Evolutionary conservation across 345 rosid genomes (phyloP).

Genomic region (Populus ilicifolia): DNA sequence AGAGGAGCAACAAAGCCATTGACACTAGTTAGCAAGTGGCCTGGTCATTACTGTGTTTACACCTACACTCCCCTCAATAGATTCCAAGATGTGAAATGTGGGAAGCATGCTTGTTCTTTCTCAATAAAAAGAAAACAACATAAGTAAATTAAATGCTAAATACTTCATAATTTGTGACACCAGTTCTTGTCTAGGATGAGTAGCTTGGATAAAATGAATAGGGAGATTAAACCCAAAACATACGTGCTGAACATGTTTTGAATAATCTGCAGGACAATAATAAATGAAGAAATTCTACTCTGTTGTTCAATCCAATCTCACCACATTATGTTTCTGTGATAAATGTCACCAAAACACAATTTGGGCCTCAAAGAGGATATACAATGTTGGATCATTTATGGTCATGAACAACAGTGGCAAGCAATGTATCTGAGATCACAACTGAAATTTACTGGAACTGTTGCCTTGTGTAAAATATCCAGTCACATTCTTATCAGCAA

Average conservation of each 20-base stretch:
- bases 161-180: not conserved
- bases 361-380: not conserved
- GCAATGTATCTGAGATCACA: not conserved
- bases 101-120: not conserved
- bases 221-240: not conserved
- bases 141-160: not conserved
- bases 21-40: not conserved
- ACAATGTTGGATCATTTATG: not conserved
- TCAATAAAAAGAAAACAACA: not conserved
- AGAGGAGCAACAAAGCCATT: not conserved
- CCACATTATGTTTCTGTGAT: not conserved
- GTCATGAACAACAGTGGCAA: not conserved
- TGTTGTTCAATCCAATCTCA: not conserved
- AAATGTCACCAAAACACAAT: not conserved
- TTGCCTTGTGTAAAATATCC: not conserved
- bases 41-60: not conserved
- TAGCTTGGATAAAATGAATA: not conserved
- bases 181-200: not conserved
- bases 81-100: not conserved
- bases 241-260: not conserved
- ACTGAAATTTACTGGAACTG: not conserved
- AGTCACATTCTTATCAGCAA: not conserved
- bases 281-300: not conserved
- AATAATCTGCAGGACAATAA: not conserved
- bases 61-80: not conserved